A percentile compares a stretch with the other conserved stretches of the same genome.
phyloP scores from a whole-genome alignment of 129 eudicot genomes.

The Centaurea solstitialis region DNA sequence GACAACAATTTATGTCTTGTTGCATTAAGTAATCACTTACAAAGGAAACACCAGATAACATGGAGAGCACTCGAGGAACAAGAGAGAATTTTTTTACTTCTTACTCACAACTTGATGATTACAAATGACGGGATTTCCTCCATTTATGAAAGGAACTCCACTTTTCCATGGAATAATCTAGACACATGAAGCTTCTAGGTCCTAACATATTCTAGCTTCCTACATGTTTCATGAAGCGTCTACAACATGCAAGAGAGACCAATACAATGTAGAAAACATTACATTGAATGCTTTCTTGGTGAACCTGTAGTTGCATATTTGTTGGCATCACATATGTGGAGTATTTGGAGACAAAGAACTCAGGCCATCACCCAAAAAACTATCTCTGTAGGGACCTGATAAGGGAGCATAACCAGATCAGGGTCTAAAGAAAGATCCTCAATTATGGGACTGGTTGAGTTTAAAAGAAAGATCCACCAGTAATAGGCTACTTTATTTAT shows the following conservation, averaged over 20 bases:
- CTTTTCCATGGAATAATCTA: too few species aligned
- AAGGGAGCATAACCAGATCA: neutral
- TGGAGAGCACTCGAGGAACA: too few species aligned
- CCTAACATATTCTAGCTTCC: neutral
- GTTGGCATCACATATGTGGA: too few species aligned
- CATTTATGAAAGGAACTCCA: too few species aligned
- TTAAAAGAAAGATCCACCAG: neutral
- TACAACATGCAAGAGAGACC: neutral
- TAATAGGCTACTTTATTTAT: neutral
- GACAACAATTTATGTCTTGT: neutral
- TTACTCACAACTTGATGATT: neutral
- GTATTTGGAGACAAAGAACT: neutral
- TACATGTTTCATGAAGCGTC: neutral
- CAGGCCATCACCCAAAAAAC: neutral
- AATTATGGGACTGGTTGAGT: neutral
- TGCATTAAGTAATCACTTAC: neutral
- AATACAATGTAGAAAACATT: neutral
- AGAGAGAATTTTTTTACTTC: too few species aligned
- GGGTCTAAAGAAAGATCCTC: neutral
- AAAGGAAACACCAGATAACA: too few species aligned
- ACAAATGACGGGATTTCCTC: too few species aligned
- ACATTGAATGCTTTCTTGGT: neutral
- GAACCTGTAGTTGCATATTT: neutral
- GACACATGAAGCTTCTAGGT: too few species aligned
- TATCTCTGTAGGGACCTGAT: neutral